A percentile compares a stretch with the other conserved stretches of the same genome.
These are phyloP conservation scores for Coprinopsis sp. DNA, from an alignment of 768 basidiomycete species.

Conservation along the genomic window DNA sequence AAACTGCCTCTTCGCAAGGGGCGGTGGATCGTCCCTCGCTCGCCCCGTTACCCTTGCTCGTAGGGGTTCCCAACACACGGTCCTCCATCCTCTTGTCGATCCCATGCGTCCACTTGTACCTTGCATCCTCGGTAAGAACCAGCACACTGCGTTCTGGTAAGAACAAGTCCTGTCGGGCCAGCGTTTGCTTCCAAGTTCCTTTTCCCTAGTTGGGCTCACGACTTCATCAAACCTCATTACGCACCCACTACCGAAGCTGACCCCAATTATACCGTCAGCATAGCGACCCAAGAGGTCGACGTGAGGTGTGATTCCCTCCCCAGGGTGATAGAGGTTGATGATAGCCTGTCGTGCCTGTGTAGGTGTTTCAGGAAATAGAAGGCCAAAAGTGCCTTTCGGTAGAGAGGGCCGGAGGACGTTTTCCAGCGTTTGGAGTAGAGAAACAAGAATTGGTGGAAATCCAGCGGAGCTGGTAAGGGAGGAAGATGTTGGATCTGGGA, in stretches of 20 bases:
- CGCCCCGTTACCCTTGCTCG: background rate
- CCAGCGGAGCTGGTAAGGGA: constrained; percentile 25
- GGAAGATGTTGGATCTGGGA: constrained; percentile 11
- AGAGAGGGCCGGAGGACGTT: constrained; percentile 45
- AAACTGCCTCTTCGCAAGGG: too few relatives aligned
- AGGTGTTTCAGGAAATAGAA: constrained; percentile 56
- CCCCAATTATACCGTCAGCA: constrained; percentile 85
- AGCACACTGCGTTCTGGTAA: constrained; percentile 74
- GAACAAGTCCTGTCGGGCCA: constrained; percentile 51
- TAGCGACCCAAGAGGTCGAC: constrained; percentile 82
- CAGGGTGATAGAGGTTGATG: constrained; percentile 83
- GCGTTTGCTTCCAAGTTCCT: constrained; percentile 9
- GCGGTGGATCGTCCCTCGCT: constrained; percentile 21
- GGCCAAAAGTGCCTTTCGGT: constrained; percentile 41
- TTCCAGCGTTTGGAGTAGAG: constrained; percentile 50
- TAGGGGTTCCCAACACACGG: too few relatives aligned
- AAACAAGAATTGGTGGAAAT: constrained; percentile 51
- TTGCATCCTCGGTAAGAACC: constrained; percentile 73
- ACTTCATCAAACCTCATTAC: constrained; percentile 69
- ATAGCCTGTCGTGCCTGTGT: constrained; percentile 75
- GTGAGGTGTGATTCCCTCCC: constrained; percentile 86
- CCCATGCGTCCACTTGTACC: constrained; percentile 87
- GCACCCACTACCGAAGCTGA: constrained; percentile 76
- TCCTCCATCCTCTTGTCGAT: constrained; percentile 65
- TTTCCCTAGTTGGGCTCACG: constrained; percentile 1